phyloP scores from a whole-genome alignment of 164 flowering plant genomes.

The Magnolia officinalis region DNA sequence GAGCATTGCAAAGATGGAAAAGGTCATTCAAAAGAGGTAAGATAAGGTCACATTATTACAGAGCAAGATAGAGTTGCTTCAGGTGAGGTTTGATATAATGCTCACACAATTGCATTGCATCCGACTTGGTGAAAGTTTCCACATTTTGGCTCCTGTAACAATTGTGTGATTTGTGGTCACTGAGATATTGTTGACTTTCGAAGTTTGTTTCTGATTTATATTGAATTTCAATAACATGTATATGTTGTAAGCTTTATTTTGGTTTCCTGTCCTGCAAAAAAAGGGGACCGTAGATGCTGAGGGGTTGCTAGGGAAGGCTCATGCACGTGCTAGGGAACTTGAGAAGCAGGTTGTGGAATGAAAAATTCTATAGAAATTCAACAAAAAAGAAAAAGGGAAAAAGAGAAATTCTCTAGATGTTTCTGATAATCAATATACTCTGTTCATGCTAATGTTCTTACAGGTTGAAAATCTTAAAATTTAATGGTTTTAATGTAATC shows the following conservation, averaged over 20 bases:
- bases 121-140: background rate
- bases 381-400: too few relatives aligned
- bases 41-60: constrained; percentile 47
- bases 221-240: background rate
- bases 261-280: too few relatives aligned
- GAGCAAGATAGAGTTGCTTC: constrained; percentile 39
- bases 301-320: too few relatives aligned
- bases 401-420: background rate
- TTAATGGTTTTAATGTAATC: too few relatives aligned
- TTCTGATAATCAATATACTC: background rate
- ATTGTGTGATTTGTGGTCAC: background rate
- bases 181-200: background rate
- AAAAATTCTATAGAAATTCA: too few relatives aligned
- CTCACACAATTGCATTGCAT: background rate
- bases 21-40: constrained; percentile 46
- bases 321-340: too few relatives aligned
- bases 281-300: too few relatives aligned
- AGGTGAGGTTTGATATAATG: constrained; percentile 26
- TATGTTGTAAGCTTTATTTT: too few relatives aligned
- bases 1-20: constrained; percentile 48
- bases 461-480: constrained; percentile 61
- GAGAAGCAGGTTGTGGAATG: background rate
- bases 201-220: background rate
- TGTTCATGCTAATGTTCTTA: constrained; percentile 4
- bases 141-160: background rate